Base-by-base conservation (phyloP, 2,329 filamentous ascomycete species). In the Calonectria naviculata region DNA sequence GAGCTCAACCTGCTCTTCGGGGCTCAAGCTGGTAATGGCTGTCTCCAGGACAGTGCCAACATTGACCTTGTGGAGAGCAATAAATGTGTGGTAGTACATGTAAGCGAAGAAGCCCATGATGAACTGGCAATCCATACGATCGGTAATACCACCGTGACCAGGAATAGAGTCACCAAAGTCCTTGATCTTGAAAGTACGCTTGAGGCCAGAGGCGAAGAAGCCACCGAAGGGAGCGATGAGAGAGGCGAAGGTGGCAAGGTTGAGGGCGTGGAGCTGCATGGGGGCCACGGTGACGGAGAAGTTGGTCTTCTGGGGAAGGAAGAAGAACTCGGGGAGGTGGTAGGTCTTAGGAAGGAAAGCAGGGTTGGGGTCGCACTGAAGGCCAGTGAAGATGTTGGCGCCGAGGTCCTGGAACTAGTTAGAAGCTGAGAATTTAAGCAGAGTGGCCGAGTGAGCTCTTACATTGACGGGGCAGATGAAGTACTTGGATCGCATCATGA, bases 161-260 rank as follows among this genome's bases (percentile, higher is more conserved):
- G 97, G 97, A 77, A 99, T 99, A 1, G 95, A 97, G 84, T 99
- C 94, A 76, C 97, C 97, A 85, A 99, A 99, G 86, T 99, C 97
- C 89, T 99, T 99, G 89, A 99, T 97, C 87, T 99, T 98, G 87
- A 99, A 99, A 5, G 96, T 98, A 34, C 97, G 94, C 90, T 99
- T 99, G 69, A 99, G 89, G 1, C 97, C 97, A 3, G 95, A 98
- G 5, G 97, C 97, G 82, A 99, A 99, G 89, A 99, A 99, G 34
- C 97, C 97, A 68, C 97, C 97, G 80, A 99, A 99, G 3, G 97
- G 97, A 10, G 97, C 97, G 78, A 99, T 98, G 42, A 99, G 89
- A 5, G 96, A 98, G 56, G 97, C 97, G 80, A 99, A 99, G 1
- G 95, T 95, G 19, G 95, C 95, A 79, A 98, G 93, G 64, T 94